Evolutionary conservation across 352 stramenopile species (phyloP), one percentile per base, ranked within the genome.

Genomic region (Phytopythium montanum): DNA sequence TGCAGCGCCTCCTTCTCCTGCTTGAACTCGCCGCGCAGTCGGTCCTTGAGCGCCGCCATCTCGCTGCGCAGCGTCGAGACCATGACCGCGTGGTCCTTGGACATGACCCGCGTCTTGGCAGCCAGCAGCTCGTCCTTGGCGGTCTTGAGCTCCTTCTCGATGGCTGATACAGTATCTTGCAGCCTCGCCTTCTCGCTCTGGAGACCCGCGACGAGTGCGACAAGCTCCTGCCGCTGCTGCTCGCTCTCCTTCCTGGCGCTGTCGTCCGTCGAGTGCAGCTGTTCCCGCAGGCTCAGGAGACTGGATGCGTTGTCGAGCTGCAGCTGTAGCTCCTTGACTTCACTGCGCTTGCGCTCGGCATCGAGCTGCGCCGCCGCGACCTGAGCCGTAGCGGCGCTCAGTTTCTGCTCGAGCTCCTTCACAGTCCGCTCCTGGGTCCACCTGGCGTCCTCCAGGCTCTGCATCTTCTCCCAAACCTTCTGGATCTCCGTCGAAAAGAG

Each of bases 31-130:
- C 45, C 68, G 18, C 76, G 79, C 34, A 92, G 62, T 1, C 74
- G 66, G 25, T 90, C 74, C 53, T 89, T 90, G 2, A 92, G 49
- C 23, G 69, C 74, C 10, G 62, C 36, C 13, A 92, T 79, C 64
- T 92, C 82, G 52, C 54, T 77, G 18, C 77, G 76, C 7, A 92
- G 64, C 23, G 82, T 92, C 8, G 79, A 71, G 14, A 90, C 71
- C 31, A 92, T 56, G 19, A 90, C 65, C 1, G 56, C 61, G 31
- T 87, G 72, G 44, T 88, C 78, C 64, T 83, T 86, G 0, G 64
- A 56, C 13, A 66, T 72, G 21, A 88, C 38, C 0, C 77, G 68
- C 12, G 74, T 54, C 48, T 81, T 85, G 3, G 56, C 64, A 2
- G 65, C 55, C 14, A 76, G 66, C 26, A 87, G 48, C 36, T 88